Base-by-base conservation (phyloP, 768 basidiomycete genomes). In the Suillus luteus region DNA sequence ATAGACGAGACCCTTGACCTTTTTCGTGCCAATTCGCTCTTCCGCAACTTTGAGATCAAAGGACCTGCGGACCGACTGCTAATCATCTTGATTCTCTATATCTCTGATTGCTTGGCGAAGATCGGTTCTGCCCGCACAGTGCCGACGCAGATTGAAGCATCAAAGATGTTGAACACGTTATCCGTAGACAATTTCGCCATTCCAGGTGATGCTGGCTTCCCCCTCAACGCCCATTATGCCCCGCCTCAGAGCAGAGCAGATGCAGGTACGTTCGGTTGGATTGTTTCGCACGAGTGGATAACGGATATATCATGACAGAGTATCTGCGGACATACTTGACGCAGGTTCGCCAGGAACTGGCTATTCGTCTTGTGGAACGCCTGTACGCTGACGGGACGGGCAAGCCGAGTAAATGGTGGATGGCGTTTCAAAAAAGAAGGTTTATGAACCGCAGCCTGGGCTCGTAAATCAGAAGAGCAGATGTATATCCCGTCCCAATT, bases 321-420 rank as follows among this genome's bases (percentile, higher is more conserved):
- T 90, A 90, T 68, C 85, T 99, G 51, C 88, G 96, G 37, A 87
- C 89, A 69, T 99, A 99, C 79, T 82, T 99, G 62, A 88, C 87
- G 5, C 97, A 99, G 75, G 92, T 91, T 10, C 88, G 97, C 57
- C 94, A 97, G 77, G 97, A 99, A 73, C 81, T 96, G 22, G 92
- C 95, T 24, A 83, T 88, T 10, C 86, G 97, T 37, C 78, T 99
- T 58, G 86, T 95, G 15, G 95, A 96, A 71, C 83, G 87, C 59
- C 80, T 99, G 57, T 99, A 99, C 75, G 93, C 89, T 44, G 94
- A 96, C 74, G 95, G 95, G 6, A 90, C 92, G 4, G 90, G 90
- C 63, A 96, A 93, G 75, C 96, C 97, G 6, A 97, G 92, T 83
- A 99, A 99, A 77, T 99, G 97, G 97, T 99, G 97, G 97, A 96